Conservation (phyloP, 139 green algal species). For the Chlamydomonas incerta region DNA sequence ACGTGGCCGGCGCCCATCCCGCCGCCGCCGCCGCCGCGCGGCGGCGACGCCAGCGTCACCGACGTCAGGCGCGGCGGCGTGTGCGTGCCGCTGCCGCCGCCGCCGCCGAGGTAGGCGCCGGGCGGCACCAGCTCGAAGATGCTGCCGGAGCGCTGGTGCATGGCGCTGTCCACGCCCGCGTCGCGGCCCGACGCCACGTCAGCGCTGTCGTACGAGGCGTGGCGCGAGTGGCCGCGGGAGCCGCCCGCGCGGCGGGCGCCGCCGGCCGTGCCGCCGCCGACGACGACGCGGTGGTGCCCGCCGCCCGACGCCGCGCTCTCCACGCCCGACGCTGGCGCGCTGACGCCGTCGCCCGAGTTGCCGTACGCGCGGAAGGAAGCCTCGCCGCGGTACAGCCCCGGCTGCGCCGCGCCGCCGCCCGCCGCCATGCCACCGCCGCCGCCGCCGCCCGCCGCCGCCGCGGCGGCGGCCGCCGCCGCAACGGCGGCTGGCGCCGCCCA, state of each 20-base stretch:
- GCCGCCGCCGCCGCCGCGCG: too few relatives aligned
- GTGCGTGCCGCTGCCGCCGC: background rate
- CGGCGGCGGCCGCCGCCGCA: background rate
- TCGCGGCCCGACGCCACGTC: background rate
- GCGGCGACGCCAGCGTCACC: background rate
- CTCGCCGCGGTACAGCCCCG: background rate
- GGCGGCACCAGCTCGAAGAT: background rate
- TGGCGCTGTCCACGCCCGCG: background rate
- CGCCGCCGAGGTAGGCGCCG: background rate
- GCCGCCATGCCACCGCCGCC: background rate
- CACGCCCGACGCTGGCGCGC: too few relatives aligned
- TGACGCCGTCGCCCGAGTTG: background rate
- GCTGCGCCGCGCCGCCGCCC: background rate
- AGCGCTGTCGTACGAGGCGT: slow-evolving; percentile 26
- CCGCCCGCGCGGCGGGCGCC: background rate
- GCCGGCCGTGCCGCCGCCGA: background rate
- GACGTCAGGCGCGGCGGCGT: background rate
- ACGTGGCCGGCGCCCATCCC: too few relatives aligned
- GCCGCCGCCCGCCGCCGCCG: background rate
- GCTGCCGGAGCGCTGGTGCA: background rate
- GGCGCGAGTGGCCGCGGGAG: slow-evolving; percentile 23
- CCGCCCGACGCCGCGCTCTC: too few relatives aligned
- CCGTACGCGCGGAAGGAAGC: background rate
- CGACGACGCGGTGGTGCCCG: background rate
- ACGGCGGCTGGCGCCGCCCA: background rate